Base-by-base conservation (phyloP, 1,139 yeast genomes). In the Debaryomycetaceae sp. region DNA sequence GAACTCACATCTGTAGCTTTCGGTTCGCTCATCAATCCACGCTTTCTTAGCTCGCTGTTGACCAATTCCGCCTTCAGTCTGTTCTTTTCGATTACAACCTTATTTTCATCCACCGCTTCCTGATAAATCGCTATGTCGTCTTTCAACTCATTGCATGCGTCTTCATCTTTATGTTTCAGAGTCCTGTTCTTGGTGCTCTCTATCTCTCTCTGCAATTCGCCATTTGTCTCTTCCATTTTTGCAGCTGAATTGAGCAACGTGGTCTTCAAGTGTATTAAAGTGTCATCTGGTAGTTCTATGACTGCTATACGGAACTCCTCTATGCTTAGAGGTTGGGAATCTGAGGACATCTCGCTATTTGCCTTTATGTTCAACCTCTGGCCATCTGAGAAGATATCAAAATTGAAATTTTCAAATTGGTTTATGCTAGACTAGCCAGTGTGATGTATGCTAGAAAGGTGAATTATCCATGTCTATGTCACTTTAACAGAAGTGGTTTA, bases 81-180 rank as follows among this genome's bases (percentile, higher is more conserved):
- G 75, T 40, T 59, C 31, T 27, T 64, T 3, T 47, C 45, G 9
- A 72, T 59, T 34, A 68, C 74, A 8, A 38, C 52, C 8, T 54
- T 48, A 49, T 74, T 74, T 47, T 73, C 78, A 22, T 50, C 50
- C 6, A 71, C 58, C 4, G 74, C 58, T 9, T 62, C 67, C 14
- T 45, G 40, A 49, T 65, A 72, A 22, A 72, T 50, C 17, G 48
- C 42, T 14, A 55, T 44, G 49, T 70, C 76, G 17, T 56, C 61
- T 37, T 48, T 48, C 36, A 54, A 46, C 9, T 49, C 53, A 6
- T 39, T 36, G 34, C 51, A 53, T 6, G 45, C 48, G 27, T 49
- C 50, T 24, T 45, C 39, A 11, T 49, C 50, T 6, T 42, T 42
- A 34, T 51, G 41, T 7, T 44, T 24, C 17, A 44, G 40, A 17